A percentile compares a stretch with the other conserved stretches of the same genome.
Evolutionary conservation across 2,329 filamentous ascomycete species (phyloP).

Genomic region (Parafenestella ontariensis): DNA sequence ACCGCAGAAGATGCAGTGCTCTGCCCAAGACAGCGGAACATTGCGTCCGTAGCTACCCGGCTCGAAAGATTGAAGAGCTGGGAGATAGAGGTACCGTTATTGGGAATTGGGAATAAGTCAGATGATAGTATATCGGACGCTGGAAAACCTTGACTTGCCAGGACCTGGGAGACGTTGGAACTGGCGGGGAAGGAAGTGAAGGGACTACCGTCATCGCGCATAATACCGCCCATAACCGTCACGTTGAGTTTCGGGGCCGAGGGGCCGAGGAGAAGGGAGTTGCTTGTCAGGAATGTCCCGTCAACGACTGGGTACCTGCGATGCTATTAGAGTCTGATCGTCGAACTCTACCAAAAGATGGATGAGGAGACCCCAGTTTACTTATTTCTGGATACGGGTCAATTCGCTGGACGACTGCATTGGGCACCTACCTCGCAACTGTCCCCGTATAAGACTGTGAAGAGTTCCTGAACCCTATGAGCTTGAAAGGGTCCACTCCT

Average conservation of each 20-base stretch:
- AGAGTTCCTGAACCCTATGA: neutral
- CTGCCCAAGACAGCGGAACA: slow-evolving; percentile 42
- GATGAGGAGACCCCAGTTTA: neutral
- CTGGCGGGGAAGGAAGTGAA: slow-evolving; percentile 37
- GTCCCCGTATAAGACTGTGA: neutral
- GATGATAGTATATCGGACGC: slow-evolving; percentile 22
- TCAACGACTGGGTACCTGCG: slow-evolving; percentile 43
- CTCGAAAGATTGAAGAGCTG: slow-evolving; percentile 43
- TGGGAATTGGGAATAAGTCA: slow-evolving; percentile 26
- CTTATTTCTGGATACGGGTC: neutral
- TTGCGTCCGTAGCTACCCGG: slow-evolving; percentile 38
- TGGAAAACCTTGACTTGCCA: slow-evolving; percentile 27
- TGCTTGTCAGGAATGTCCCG: slow-evolving; percentile 35
- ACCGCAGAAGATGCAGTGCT: slow-evolving; percentile 33
- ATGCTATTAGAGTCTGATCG: slow-evolving; percentile 4
- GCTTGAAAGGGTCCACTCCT: neutral
- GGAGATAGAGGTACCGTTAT: slow-evolving; percentile 41
- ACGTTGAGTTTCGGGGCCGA: slow-evolving; percentile 24
- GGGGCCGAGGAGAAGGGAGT: slow-evolving; percentile 27
- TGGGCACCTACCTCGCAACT: neutral
- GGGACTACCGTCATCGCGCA: slow-evolving; percentile 43
- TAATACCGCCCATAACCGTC: slow-evolving; percentile 34
- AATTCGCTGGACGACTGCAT: neutral
- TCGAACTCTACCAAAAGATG: neutral
- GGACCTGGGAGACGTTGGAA: slow-evolving; percentile 26